Conservation (phyloP, 352 stramenopile species). For the Pythium periplocum region DNA sequence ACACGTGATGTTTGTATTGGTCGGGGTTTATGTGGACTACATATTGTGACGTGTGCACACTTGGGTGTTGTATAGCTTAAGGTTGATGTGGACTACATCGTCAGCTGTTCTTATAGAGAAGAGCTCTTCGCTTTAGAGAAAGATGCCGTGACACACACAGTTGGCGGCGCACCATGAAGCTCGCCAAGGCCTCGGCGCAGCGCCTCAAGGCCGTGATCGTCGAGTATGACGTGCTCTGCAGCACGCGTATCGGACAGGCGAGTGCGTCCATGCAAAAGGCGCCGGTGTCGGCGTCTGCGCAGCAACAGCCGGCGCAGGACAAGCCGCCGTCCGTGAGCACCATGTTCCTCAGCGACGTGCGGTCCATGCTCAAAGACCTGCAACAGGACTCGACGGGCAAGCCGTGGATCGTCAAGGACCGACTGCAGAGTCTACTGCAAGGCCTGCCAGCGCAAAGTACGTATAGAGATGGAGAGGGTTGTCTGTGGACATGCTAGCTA, state of each 20-base stretch:
- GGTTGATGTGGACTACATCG: too few species aligned
- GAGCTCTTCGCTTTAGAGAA: too few species aligned
- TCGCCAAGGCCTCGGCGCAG: conserved; percentile 58
- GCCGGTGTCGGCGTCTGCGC: conserved; percentile 22
- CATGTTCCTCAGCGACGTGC: conserved; percentile 65
- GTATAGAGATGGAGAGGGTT: not conserved
- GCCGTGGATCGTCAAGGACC: conserved; percentile 57
- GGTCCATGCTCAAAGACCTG: conserved; percentile 53
- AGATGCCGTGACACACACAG: too few species aligned
- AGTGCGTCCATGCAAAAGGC: conserved; percentile 23
- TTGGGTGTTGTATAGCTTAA: too few species aligned
- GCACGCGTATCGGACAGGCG: conserved; percentile 53
- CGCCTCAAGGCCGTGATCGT: conserved; percentile 72
- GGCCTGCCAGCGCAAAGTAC: conserved; percentile 51
- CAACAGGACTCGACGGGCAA: conserved; percentile 57
- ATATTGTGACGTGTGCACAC: too few species aligned
- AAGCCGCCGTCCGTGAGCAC: conserved; percentile 7
- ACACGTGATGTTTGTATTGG: too few species aligned
- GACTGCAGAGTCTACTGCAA: conserved; percentile 54
- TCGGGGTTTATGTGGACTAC: too few species aligned
- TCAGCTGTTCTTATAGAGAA: too few species aligned
- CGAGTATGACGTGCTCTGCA: conserved; percentile 76
- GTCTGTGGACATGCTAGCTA: not conserved
- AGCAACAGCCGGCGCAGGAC: conserved; percentile 11
- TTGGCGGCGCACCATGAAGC: conserved; percentile 32